Evolutionary conservation across 495 filamentous ascomycete species (phyloP).

Genomic region (Aspergillus cavernicola): DNA sequence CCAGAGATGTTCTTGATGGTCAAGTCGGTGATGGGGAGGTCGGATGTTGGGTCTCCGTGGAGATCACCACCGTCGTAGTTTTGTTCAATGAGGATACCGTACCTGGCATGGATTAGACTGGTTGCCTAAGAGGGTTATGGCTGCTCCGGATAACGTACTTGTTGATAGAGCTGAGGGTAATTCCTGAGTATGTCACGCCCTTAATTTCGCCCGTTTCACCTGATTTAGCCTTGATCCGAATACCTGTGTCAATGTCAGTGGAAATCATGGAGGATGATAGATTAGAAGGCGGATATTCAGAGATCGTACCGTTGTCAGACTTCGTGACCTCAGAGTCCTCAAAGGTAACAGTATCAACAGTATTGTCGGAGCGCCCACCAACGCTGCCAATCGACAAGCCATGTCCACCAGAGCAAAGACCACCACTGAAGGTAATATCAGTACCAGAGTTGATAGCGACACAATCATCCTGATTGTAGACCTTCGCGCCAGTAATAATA

Average conservation of each 20-base stretch:
- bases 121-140: too few relatives aligned
- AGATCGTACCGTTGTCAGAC: conserved; percentile 34
- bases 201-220: conserved; percentile 53
- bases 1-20: conserved; percentile 52
- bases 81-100: conserved; percentile 66
- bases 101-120: too few relatives aligned
- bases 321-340: conserved; percentile 47
- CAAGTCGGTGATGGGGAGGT: conserved; percentile 58
- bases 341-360: conserved; percentile 53
- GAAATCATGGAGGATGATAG: too few relatives aligned
- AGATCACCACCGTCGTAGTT: conserved; percentile 63
- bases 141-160: not conserved
- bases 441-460: conserved; percentile 60
- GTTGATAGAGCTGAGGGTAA: conserved; percentile 53
- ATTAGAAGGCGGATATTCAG: too few relatives aligned
- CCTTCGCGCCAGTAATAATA: conserved; percentile 51
- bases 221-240: conserved; percentile 62
- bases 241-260: conserved; percentile 22
- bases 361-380: conserved; percentile 58
- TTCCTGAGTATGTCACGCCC: conserved; percentile 57
- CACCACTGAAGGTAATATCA: conserved; percentile 51
- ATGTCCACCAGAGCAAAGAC: conserved; percentile 55
- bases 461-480: conserved; percentile 66
- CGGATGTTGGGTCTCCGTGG: conserved; percentile 56
- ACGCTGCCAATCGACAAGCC: conserved; percentile 67